phyloP scores from a whole-genome alignment of 2,329 filamentous ascomycete genomes.

The Trichoderma cornu-damae region DNA sequence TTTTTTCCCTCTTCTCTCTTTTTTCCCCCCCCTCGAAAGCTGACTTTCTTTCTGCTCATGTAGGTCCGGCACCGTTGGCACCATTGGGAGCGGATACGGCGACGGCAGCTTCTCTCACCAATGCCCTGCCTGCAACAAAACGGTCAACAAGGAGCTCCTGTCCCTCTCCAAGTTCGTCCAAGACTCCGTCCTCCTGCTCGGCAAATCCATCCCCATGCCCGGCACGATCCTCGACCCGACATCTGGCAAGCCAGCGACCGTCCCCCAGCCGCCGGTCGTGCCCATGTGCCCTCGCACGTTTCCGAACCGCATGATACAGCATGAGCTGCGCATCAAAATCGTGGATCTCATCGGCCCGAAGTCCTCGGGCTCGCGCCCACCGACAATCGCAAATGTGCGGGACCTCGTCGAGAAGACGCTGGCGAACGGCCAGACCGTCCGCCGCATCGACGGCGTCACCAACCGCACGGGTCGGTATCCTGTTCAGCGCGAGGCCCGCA shows the following conservation, averaged over 20 bases:
- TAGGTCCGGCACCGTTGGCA: slow-evolving; percentile 17
- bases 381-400: slow-evolving; percentile 48
- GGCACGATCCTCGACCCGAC: slow-evolving; percentile 58
- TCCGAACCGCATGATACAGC: slow-evolving; percentile 52
- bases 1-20: too few species aligned
- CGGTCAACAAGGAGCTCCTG: slow-evolving; percentile 54
- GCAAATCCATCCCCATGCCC: slow-evolving; percentile 49
- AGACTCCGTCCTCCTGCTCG: slow-evolving; percentile 20
- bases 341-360: slow-evolving; percentile 34
- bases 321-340: slow-evolving; percentile 41
- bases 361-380: neutral
- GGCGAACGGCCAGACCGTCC: slow-evolving; percentile 34
- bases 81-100: slow-evolving; percentile 51
- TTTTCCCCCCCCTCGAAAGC: too few species aligned
- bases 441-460: slow-evolving; percentile 35
- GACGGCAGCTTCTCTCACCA: slow-evolving; percentile 47
- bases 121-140: slow-evolving; percentile 48
- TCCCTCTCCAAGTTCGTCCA: slow-evolving; percentile 55
- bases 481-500: slow-evolving; percentile 28
- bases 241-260: slow-evolving; percentile 44
- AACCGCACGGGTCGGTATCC: slow-evolving; percentile 22
- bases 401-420: slow-evolving; percentile 45
- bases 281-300: slow-evolving; percentile 41
- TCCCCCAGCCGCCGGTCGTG: slow-evolving; percentile 22
- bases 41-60: neutral